These are phyloP conservation scores for Arthrobotrys iridis DNA, from an alignment of 2,329 filamentous ascomycete species.

Conservation along the genomic window DNA sequence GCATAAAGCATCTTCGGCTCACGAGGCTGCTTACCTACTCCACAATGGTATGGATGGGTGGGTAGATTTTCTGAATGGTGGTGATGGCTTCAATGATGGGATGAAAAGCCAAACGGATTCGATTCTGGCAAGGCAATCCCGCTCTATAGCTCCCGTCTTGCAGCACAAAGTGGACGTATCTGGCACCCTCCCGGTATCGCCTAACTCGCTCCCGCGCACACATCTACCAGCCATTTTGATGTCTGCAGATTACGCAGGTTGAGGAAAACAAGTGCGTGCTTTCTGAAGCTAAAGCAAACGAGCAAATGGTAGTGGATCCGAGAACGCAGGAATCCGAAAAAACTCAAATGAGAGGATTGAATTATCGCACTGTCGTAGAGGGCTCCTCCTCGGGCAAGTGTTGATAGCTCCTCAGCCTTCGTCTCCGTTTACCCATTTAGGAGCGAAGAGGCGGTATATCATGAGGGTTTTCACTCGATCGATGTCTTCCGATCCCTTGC, in stretches of 20 bases:
- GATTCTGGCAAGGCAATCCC: constrained; percentile 29
- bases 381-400: constrained; percentile 25
- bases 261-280: constrained; percentile 20
- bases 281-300: constrained; percentile 44
- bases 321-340: constrained; percentile 36
- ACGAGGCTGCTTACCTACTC: constrained; percentile 44
- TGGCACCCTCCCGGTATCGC: constrained; percentile 44
- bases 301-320: constrained; percentile 50
- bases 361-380: constrained; percentile 24
- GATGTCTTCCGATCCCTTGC: constrained; percentile 18
- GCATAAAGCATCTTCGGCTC: constrained; percentile 43
- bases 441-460: constrained; percentile 36
- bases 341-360: constrained; percentile 11
- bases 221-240: constrained; percentile 23
- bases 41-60: constrained; percentile 5
- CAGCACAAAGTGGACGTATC: constrained; percentile 38
- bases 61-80: background rate
- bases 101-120: constrained; percentile 40
- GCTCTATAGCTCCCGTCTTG: constrained; percentile 50
- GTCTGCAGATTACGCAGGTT: constrained; percentile 40
- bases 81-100: constrained; percentile 41
- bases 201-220: constrained; percentile 37
- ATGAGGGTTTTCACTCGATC: constrained; percentile 22
- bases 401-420: constrained; percentile 51
- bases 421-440: constrained; percentile 50